Evolutionary conservation across 2,329 filamentous ascomycete species (phyloP).

Genomic region (Fusarium sp.): DNA sequence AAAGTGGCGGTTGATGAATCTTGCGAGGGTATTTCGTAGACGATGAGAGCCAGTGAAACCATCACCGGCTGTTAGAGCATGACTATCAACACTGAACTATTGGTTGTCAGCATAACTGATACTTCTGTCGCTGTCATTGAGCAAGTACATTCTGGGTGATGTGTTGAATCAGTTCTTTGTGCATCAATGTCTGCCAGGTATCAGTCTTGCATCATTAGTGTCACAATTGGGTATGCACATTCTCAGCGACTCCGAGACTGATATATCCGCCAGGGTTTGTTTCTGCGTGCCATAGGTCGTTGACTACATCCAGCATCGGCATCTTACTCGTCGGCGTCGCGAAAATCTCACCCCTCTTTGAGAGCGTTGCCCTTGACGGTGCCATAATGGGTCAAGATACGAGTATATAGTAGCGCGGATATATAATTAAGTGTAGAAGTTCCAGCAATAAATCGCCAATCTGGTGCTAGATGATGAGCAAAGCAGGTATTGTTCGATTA

Average conservation of each 20-base stretch:
- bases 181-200: not conserved
- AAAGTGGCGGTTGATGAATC: not conserved
- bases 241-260: not conserved
- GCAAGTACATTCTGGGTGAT: not conserved
- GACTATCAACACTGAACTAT: not conserved
- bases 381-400: not conserved
- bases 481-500: not conserved
- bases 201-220: accelerated
- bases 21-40: not conserved
- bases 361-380: not conserved
- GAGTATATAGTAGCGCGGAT: too few species aligned
- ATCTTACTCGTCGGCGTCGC: not conserved
- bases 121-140: accelerated
- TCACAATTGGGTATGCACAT: not conserved
- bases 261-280: not conserved
- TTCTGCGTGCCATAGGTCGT: not conserved
- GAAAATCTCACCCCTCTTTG: not conserved
- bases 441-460: not conserved
- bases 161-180: not conserved
- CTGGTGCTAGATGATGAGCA: too few species aligned
- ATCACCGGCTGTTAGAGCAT: not conserved
- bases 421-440: not conserved
- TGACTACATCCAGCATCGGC: not conserved
- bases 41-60: not conserved
- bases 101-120: accelerated